phyloP scores from a whole-genome alignment of 176 grass and related monocot species.

The Oropetium thomaeum region DNA sequence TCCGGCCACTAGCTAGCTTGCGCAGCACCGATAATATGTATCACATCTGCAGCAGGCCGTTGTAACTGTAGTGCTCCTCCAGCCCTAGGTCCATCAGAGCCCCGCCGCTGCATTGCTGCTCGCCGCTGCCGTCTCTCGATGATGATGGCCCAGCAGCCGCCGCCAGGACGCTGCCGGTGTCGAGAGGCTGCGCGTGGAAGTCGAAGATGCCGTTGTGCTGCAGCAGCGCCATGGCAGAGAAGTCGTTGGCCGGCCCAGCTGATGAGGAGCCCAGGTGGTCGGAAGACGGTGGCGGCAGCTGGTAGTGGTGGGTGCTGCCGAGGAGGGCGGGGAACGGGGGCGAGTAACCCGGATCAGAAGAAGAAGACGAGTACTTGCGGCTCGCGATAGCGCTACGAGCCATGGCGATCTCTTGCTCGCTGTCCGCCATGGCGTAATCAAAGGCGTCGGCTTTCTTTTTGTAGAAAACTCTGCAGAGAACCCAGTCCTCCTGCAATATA shows the following conservation, averaged over 20 bases:
- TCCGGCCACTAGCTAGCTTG: background rate
- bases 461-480: slow-evolving; percentile 68
- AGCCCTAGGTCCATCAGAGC: slow-evolving; percentile 45
- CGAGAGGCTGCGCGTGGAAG: slow-evolving; percentile 21
- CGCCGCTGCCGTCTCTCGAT: background rate
- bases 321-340: slow-evolving; percentile 32
- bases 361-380: slow-evolving; percentile 1
- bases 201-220: slow-evolving; percentile 32
- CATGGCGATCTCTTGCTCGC: slow-evolving; percentile 21
- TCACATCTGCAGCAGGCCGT: slow-evolving; percentile 46
- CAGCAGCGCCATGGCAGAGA: slow-evolving; percentile 24
- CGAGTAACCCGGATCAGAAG: slow-evolving; percentile 29
- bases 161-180: background rate
- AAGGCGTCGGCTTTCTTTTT: slow-evolving; percentile 55
- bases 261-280: slow-evolving; percentile 8
- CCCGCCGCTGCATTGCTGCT: slow-evolving; percentile 29
- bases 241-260: background rate
- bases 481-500: slow-evolving; percentile 60
- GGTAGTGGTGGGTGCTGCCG: slow-evolving; percentile 18
- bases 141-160: background rate
- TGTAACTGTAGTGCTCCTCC: slow-evolving; percentile 51
- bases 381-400: background rate
- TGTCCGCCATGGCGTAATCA: slow-evolving; percentile 40
- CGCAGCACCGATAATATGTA: slow-evolving; percentile 16
- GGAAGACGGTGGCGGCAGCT: background rate